Evolutionary conservation across 257 asterid genomes (phyloP).

Genomic region (Ilex asprella): DNA sequence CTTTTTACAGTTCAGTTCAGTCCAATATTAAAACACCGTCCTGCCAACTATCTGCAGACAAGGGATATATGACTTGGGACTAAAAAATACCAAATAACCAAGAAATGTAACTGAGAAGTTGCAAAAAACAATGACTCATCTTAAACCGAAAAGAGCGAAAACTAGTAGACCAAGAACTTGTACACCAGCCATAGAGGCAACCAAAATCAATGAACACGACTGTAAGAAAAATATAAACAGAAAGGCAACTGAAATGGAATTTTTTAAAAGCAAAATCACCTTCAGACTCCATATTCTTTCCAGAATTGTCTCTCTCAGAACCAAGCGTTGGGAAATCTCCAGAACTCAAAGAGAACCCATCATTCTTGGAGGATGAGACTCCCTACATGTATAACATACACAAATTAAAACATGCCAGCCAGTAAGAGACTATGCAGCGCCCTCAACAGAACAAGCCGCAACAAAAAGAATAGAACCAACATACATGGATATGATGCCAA

Average conservation of each 20-base stretch:
- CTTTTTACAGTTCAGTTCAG: too few relatives aligned
- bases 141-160: too few relatives aligned
- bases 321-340: slow-evolving; percentile 97
- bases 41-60: too few relatives aligned
- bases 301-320: slow-evolving; percentile 52
- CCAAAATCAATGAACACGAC: slow-evolving; percentile 8
- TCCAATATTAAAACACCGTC: too few relatives aligned
- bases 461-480: background rate
- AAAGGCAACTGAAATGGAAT: too few relatives aligned
- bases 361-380: slow-evolving; percentile 53
- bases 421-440: slow-evolving; percentile 12
- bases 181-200: background rate
- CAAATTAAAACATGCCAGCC: background rate
- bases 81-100: background rate
- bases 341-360: slow-evolving; percentile 68
- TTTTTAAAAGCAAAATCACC: slow-evolving; percentile 29
- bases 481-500: too few relatives aligned
- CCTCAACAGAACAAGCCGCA: slow-evolving; percentile 3
- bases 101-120: background rate
- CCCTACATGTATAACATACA: slow-evolving; percentile 39
- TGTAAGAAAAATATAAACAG: background rate
- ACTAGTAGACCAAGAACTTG: too few relatives aligned
- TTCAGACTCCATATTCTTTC: slow-evolving; percentile 48
- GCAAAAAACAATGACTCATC: too few relatives aligned
- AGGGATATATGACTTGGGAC: too few relatives aligned